Percentiles rank a stretch among this genome's conserved stretches.
These are phyloP conservation scores for Solanum clarkiae DNA, from an alignment of 257 asterid species.

Conservation along the genomic window DNA sequence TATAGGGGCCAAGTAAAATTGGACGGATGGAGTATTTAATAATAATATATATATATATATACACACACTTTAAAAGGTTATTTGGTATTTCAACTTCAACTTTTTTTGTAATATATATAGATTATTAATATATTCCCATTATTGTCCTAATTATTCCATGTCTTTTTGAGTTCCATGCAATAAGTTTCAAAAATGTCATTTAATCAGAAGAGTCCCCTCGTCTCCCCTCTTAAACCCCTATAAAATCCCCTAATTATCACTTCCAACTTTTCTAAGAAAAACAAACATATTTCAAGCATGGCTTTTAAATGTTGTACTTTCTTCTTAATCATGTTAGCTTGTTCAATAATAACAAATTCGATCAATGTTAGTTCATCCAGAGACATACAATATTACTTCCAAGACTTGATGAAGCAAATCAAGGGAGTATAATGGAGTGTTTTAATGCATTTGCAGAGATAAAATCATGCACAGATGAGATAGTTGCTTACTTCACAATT, in stretches of 20 bases:
- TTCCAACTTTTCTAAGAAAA: not conserved
- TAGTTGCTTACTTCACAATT: not conserved
- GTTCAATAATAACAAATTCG: not conserved
- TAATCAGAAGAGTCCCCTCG: not conserved
- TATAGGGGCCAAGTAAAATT: too few species aligned
- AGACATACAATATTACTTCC: not conserved
- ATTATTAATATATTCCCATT: not conserved
- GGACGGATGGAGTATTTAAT: too few species aligned
- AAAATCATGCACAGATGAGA: slow-evolving; percentile 14
- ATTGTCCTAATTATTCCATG: not conserved
- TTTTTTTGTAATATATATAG: too few species aligned
- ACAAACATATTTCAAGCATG: not conserved
- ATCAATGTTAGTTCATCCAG: not conserved
- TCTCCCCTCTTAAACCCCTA: not conserved
- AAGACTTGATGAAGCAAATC: not conserved
- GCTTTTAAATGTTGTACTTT: not conserved
- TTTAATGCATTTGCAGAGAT: slow-evolving; percentile 7
- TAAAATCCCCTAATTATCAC: not conserved
- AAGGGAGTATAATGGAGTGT: slow-evolving; percentile 2
- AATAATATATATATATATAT: too few species aligned
- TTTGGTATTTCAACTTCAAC: too few species aligned
- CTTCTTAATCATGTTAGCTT: not conserved
- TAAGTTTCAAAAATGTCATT: not conserved
- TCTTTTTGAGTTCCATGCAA: not conserved
- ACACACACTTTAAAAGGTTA: too few species aligned